Percentiles rank a stretch among this genome's conserved stretches.
Evolutionary conservation across 805 yeast genomes (phyloP).

Genomic region (Jamesozyma hellenica): DNA sequence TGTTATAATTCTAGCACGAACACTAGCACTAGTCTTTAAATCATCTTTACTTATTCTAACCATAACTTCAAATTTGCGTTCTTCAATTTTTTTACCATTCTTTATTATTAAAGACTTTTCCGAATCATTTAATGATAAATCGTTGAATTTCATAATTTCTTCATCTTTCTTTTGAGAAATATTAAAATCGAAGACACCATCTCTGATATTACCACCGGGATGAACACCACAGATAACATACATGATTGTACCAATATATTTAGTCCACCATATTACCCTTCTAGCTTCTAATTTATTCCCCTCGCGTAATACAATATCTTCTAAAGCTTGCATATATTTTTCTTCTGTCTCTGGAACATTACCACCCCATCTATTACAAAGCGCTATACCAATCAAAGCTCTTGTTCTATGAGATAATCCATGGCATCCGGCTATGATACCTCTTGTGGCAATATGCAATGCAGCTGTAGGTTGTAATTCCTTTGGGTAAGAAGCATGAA

Average conservation of each 20-base stretch:
- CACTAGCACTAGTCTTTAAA: slow-evolving; percentile 49
- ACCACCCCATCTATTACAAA: slow-evolving; percentile 78
- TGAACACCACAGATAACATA: slow-evolving; percentile 71
- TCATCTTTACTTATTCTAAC: slow-evolving; percentile 42
- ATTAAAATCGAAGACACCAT: slow-evolving; percentile 42
- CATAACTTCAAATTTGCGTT: slow-evolving; percentile 29
- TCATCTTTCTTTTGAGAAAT: slow-evolving; percentile 22
- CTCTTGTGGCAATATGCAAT: slow-evolving; percentile 60
- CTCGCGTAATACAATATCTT: slow-evolving; percentile 39
- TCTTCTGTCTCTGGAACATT: slow-evolving; percentile 53
- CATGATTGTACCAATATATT: slow-evolving; percentile 63
- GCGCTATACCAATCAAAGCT: slow-evolving; percentile 61
- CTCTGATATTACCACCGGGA: slow-evolving; percentile 70
- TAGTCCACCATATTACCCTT: slow-evolving; percentile 59
- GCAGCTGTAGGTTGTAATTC: slow-evolving; percentile 71
- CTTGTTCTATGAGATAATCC: slow-evolving; percentile 65
- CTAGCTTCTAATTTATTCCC: slow-evolving; percentile 36
- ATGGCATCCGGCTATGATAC: slow-evolving; percentile 65
- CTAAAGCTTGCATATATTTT: slow-evolving; percentile 36
- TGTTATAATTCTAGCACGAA: slow-evolving; percentile 46
- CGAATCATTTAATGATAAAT: slow-evolving; percentile 2
- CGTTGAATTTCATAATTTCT: slow-evolving; percentile 11
- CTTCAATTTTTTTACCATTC: background rate
- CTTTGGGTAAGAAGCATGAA: slow-evolving; percentile 66
- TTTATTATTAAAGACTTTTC: slow-evolving; percentile 14